Evolutionary conservation across 495 filamentous ascomycete species (phyloP).

Genomic region (Beverwykella pulmonaria): DNA sequence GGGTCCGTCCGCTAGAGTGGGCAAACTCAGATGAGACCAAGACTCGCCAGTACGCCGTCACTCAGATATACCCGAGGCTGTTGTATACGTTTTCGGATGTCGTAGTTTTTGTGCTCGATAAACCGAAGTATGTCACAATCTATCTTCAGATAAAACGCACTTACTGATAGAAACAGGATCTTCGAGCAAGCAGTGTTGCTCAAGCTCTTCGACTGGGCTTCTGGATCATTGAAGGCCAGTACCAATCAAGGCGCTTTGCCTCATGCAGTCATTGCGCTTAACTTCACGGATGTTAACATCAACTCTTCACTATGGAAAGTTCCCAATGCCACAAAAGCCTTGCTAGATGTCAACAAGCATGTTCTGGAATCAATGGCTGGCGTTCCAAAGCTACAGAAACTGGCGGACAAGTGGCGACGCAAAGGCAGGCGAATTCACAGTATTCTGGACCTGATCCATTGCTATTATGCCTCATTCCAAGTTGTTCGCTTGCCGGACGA

Average conservation of each 20-base stretch:
- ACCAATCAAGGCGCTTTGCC: constrained; percentile 26
- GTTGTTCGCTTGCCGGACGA: constrained; percentile 41
- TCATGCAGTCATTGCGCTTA: constrained; percentile 24
- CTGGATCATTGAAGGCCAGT: constrained; percentile 36
- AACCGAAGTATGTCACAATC: constrained; percentile 53
- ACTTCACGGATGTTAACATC: constrained; percentile 5
- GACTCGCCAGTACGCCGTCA: constrained; percentile 39
- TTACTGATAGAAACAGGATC: constrained; percentile 23
- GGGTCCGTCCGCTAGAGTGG: constrained; percentile 11
- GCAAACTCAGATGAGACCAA: neutral
- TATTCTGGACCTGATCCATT: constrained; percentile 43
- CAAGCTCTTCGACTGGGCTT: constrained; percentile 42
- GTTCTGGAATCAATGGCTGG: neutral
- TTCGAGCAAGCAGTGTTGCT: constrained; percentile 39
- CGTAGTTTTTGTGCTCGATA: constrained; percentile 55
- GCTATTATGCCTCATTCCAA: constrained; percentile 42
- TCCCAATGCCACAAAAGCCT: neutral
- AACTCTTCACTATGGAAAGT: neutral
- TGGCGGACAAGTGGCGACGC: constrained; percentile 10
- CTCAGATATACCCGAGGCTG: constrained; percentile 42
- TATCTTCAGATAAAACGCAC: too few relatives aligned
- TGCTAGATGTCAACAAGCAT: neutral
- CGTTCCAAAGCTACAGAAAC: constrained; percentile 11
- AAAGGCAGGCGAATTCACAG: constrained; percentile 34
- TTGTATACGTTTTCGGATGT: constrained; percentile 59